Percentiles rank a stretch among this genome's conserved stretches.
These are phyloP conservation scores for Sporobolomyces pararoseus DNA, from an alignment of 768 basidiomycete species.

Conservation along the genomic window DNA sequence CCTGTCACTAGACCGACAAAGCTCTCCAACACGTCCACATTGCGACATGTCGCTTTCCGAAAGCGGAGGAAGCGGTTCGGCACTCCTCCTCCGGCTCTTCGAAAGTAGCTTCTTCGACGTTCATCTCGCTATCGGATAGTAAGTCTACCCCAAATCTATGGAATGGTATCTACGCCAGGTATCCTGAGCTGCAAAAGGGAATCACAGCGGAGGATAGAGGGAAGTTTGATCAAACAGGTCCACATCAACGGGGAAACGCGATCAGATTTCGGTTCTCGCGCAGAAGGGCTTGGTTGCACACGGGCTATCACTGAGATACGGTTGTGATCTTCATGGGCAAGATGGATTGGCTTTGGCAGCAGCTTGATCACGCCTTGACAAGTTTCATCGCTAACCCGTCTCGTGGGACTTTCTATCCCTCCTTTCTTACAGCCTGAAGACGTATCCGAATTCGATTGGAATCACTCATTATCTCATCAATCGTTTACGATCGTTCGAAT, in stretches of 20 bases:
- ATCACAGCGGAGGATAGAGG: not conserved
- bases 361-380: not conserved
- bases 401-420: not conserved
- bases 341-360: too few relatives aligned
- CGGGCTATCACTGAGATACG: too few relatives aligned
- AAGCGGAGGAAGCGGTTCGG: conserved; percentile 26
- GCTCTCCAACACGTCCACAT: not conserved
- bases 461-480: conserved; percentile 54
- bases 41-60: conserved; percentile 22
- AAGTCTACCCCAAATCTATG: conserved; percentile 7
- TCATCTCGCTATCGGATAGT: conserved; percentile 45
- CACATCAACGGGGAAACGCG: conserved; percentile 1
- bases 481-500: conserved; percentile 51
- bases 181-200: too few relatives aligned
- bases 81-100: conserved; percentile 44
- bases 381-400: too few relatives aligned
- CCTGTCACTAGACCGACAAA: not conserved
- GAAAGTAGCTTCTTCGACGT: conserved; percentile 44
- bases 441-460: conserved; percentile 53
- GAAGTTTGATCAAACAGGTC: not conserved
- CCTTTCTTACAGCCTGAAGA: conserved; percentile 48
- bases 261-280: too few relatives aligned
- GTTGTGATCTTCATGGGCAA: too few relatives aligned
- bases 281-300: too few relatives aligned
- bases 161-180: not conserved